phyloP scores from a whole-genome alignment of 2,329 filamentous ascomycete species.

The Septoria linicola region DNA sequence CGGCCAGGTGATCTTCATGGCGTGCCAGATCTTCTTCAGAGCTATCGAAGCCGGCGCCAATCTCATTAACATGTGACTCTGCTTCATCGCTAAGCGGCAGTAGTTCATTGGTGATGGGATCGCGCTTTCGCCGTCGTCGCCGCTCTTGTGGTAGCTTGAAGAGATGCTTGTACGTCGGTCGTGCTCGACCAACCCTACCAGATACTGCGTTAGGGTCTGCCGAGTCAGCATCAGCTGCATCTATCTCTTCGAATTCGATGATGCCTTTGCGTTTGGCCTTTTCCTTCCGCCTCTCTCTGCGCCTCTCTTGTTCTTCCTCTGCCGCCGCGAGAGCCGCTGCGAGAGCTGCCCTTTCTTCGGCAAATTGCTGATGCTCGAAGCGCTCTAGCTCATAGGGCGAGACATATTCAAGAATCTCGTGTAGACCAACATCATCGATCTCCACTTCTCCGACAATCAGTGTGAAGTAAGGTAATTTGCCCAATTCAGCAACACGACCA shows the following conservation, averaged over 20 bases:
- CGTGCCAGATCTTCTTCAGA: conserved; percentile 16
- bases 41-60: conserved; percentile 4
- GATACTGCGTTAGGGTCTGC: conserved; percentile 16
- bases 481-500: conserved; percentile 26
- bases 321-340: conserved; percentile 24
- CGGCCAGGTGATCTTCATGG: neutral
- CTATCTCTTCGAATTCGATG: conserved; percentile 20
- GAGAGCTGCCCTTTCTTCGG: conserved; percentile 28
- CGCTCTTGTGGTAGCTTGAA: conserved; percentile 22
- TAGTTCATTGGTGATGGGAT: conserved; percentile 33
- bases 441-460: conserved; percentile 32
- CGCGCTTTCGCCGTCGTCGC: conserved; percentile 31
- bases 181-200: conserved; percentile 32
- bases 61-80: conserved; percentile 10
- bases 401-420: conserved; percentile 38
- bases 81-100: conserved; percentile 33
- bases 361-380: conserved; percentile 37
- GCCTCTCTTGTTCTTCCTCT: conserved; percentile 26
- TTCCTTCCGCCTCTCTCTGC: conserved; percentile 16
- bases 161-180: conserved; percentile 37
- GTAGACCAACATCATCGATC: conserved; percentile 30
- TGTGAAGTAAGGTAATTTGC: conserved; percentile 25
- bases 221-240: conserved; percentile 12
- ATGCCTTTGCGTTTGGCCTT: conserved; percentile 27
- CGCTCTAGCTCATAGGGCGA: conserved; percentile 37